A percentile compares a stretch with the other conserved stretches of the same genome.
phyloP scores from a whole-genome alignment of 176 grass and related monocot species.

The Canna indica region DNA sequence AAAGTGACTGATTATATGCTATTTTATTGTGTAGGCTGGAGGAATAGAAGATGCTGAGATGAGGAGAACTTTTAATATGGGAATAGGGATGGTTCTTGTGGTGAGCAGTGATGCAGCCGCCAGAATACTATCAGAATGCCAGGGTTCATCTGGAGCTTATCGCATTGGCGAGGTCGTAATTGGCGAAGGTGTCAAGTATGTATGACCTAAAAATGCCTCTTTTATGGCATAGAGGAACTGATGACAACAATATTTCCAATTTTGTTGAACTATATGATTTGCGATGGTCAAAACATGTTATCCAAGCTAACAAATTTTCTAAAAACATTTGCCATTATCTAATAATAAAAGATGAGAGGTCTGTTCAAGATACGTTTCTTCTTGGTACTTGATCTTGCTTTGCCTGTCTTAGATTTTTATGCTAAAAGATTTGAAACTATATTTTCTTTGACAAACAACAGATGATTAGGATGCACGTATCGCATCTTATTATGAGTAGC shows the following conservation, averaged over 20 bases:
- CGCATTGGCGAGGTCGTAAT: constrained; percentile 69
- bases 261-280: not conserved
- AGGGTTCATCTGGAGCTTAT: constrained; percentile 23
- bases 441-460: too few species aligned
- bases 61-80: constrained; percentile 94
- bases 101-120: constrained; percentile 40
- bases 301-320: too few species aligned
- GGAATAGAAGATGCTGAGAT: constrained; percentile 72
- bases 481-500: too few species aligned
- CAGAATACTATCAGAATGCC: constrained; percentile 32
- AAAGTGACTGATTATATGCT: not conserved
- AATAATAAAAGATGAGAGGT: too few species aligned
- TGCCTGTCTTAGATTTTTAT: too few species aligned
- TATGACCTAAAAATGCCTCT: constrained; percentile 10
- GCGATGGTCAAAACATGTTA: too few species aligned
- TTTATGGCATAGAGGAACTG: not conserved
- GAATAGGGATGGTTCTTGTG: constrained; percentile 79
- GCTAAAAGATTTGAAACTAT: too few species aligned
- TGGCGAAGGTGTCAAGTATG: constrained; percentile 55
- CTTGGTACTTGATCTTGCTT: too few species aligned
- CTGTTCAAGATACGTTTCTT: too few species aligned
- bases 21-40: constrained; percentile 42
- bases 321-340: too few species aligned
- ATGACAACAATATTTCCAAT: not conserved
- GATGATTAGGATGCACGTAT: too few species aligned